Evolutionary conservation across 1,284 basidiomycete genomes (phyloP).

Genomic region (Moesziomyces sp.): DNA sequence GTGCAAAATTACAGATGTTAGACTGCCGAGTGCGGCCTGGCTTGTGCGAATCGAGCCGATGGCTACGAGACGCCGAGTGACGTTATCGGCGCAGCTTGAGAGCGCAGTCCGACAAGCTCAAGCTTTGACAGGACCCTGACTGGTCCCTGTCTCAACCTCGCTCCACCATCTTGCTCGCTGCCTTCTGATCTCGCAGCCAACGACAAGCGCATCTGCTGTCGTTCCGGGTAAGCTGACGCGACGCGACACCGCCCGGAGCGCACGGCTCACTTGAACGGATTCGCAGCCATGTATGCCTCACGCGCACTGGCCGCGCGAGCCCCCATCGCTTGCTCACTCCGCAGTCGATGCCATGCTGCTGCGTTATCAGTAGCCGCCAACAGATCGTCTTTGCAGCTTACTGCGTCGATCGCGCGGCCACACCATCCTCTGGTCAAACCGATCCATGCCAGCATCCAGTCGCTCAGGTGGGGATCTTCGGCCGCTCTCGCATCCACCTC

Average conservation of each 20-base stretch:
- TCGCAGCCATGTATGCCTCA: not conserved
- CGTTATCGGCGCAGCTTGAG: not conserved
- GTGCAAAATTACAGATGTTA: not conserved
- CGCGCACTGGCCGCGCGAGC: not conserved
- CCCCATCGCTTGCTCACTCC: not conserved
- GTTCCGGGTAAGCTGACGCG: not conserved
- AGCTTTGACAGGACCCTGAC: not conserved
- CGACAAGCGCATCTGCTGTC: not conserved
- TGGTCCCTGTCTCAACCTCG: not conserved
- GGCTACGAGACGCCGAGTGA: not conserved
- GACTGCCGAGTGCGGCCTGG: not conserved
- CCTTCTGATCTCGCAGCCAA: too few species aligned
- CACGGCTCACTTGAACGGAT: not conserved
- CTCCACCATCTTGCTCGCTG: not conserved
- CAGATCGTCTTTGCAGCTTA: not conserved
- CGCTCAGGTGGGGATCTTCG: constrained; percentile 25
- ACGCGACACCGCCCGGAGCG: not conserved
- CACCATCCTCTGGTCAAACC: not conserved
- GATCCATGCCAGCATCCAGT: not conserved
- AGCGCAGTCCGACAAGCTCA: too few species aligned
- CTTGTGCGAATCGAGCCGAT: not conserved
- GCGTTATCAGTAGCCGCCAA: not conserved
- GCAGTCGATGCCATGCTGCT: not conserved
- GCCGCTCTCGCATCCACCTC: constrained; percentile 40
- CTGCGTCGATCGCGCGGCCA: not conserved